Percentiles rank a stretch among this genome's conserved stretches.
Evolutionary conservation across 2,329 filamentous ascomycete species (phyloP).

Genomic region (Nigrospora osmanthi): DNA sequence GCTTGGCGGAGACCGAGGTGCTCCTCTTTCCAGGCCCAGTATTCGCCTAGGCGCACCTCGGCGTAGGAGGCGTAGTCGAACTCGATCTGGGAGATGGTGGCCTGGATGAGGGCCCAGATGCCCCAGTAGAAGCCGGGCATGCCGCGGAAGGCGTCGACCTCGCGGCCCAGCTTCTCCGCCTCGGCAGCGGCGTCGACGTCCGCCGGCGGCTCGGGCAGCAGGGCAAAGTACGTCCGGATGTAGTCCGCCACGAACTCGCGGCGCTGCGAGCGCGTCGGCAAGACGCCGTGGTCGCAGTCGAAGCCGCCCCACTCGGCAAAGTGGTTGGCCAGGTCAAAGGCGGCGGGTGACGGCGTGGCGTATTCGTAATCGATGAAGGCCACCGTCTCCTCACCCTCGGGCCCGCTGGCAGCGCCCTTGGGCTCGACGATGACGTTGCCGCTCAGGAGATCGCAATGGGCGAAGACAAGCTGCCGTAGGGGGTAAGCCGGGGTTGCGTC

Average conservation of each 20-base stretch:
- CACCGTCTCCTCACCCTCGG: constrained; percentile 39
- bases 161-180: constrained; percentile 59
- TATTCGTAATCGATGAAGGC: constrained; percentile 99
- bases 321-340: constrained; percentile 96
- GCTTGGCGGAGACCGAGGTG: constrained; percentile 51
- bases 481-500: neutral
- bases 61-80: constrained; percentile 95
- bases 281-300: constrained; percentile 79
- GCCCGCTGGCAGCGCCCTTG: constrained; percentile 20
- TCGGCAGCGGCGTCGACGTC: constrained; percentile 50
- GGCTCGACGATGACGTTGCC: constrained; percentile 89
- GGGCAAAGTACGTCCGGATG: constrained; percentile 62
- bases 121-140: constrained; percentile 89
- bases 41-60: constrained; percentile 78
- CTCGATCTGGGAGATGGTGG: constrained; percentile 87
- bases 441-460: constrained; percentile 91
- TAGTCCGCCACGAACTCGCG: constrained; percentile 80
- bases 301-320: constrained; percentile 98
- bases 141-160: constrained; percentile 83
- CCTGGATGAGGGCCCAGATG: constrained; percentile 93
- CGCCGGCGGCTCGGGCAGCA: constrained; percentile 27
- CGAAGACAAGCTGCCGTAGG: constrained; percentile 66
- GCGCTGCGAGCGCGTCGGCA: constrained; percentile 72
- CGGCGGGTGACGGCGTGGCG: constrained; percentile 84
- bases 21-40: constrained; percentile 85